Percentiles rank a stretch among this genome's conserved stretches.
These are phyloP conservation scores for Cyberlindnera japonica DNA, from an alignment of 805 yeast species.

Conservation along the genomic window DNA sequence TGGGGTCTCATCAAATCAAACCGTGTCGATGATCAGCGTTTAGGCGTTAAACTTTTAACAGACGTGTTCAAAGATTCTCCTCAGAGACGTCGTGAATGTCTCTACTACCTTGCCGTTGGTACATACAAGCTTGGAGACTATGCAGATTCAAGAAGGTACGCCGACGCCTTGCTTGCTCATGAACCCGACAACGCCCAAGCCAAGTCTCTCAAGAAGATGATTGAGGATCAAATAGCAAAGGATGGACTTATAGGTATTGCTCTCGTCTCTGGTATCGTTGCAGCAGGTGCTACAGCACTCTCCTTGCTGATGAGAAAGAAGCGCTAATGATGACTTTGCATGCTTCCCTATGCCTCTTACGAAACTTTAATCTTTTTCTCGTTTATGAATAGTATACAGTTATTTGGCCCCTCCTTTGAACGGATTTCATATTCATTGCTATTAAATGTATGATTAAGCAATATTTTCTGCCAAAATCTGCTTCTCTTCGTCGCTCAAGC, in stretches of 20 bases:
- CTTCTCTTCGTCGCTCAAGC: slow-evolving; percentile 38
- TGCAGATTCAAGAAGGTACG: slow-evolving; percentile 78
- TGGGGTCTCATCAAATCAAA: slow-evolving; percentile 89
- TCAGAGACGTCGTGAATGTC: slow-evolving; percentile 79
- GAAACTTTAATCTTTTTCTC: too few relatives aligned
- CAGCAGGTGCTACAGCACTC: slow-evolving; percentile 69
- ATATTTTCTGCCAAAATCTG: slow-evolving; percentile 47
- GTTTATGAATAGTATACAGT: too few relatives aligned
- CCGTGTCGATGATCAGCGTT: slow-evolving; percentile 58
- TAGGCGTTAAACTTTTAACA: slow-evolving; percentile 75
- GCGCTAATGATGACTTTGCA: slow-evolving; percentile 21
- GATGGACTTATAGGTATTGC: slow-evolving; percentile 91
- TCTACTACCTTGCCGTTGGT: slow-evolving; percentile 85
- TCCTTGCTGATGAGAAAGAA: slow-evolving; percentile 38
- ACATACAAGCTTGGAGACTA: slow-evolving; percentile 87
- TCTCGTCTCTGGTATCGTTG: slow-evolving; percentile 79
- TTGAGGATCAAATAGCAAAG: slow-evolving; percentile 78
- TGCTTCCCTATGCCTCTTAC: too few relatives aligned
- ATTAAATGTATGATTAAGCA: slow-evolving; percentile 33
- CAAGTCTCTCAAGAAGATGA: slow-evolving; percentile 60
- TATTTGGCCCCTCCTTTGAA: too few relatives aligned
- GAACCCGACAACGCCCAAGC: slow-evolving; percentile 90
- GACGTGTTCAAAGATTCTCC: slow-evolving; percentile 72
- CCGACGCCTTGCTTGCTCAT: slow-evolving; percentile 67
- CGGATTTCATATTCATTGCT: too few relatives aligned